Evolutionary conservation across 2,329 filamentous ascomycete species (phyloP).

Genomic region (Scedosporium dehoogii): DNA sequence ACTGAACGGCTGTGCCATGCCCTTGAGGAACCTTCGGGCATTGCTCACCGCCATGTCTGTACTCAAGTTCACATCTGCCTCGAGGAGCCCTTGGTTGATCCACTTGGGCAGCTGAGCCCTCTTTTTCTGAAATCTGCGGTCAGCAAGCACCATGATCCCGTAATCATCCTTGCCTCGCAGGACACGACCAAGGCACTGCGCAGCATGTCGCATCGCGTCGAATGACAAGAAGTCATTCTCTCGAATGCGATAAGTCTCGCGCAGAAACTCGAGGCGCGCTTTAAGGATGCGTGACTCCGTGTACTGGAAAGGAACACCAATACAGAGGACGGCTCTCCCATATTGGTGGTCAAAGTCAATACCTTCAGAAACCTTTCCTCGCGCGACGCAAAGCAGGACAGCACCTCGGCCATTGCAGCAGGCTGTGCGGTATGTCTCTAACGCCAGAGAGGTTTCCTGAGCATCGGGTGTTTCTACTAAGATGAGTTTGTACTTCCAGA

Average conservation of each 20-base stretch:
- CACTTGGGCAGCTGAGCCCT: constrained; percentile 85
- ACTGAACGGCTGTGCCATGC: constrained; percentile 86
- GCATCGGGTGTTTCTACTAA: constrained; percentile 95
- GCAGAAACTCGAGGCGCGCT: constrained; percentile 87
- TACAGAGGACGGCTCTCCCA: constrained; percentile 88
- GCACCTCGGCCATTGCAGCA: constrained; percentile 96
- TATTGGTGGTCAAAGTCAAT: constrained; percentile 99
- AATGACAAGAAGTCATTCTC: constrained; percentile 98
- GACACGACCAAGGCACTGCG: constrained; percentile 90
- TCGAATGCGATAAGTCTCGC: constrained; percentile 91
- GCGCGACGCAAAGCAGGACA: constrained; percentile 85
- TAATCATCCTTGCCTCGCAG: constrained; percentile 96
- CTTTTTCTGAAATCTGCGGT: constrained; percentile 89
- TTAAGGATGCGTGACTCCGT: constrained; percentile 96
- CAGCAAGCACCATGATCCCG: constrained; percentile 97
- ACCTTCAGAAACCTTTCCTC: constrained; percentile 94
- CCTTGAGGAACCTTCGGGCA: constrained; percentile 79
- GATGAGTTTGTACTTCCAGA: constrained; percentile 99
- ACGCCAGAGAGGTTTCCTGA: constrained; percentile 88
- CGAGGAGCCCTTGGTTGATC: constrained; percentile 82
- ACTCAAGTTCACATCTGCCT: constrained; percentile 80
- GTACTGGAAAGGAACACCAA: constrained; percentile 97
- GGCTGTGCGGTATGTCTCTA: constrained; percentile 94
- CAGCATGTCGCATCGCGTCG: constrained; percentile 98
- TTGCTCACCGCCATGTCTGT: constrained; percentile 90